Evolutionary conservation across 2,329 filamentous ascomycete species (phyloP).

Genomic region (Exserohilum rostratum): DNA sequence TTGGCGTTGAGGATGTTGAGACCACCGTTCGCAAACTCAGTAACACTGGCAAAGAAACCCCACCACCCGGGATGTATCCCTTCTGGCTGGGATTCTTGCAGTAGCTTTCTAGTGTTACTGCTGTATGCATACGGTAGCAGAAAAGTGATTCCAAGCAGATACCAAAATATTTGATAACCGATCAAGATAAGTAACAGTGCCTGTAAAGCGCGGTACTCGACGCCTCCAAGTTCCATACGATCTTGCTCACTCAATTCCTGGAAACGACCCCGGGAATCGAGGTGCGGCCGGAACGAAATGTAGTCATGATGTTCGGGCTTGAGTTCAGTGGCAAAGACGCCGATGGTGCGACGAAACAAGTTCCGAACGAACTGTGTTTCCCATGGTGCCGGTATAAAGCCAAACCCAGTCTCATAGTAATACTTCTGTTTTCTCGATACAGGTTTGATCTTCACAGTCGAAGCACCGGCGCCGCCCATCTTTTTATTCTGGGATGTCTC

Average conservation of each 20-base stretch:
- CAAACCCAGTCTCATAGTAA: slow-evolving; percentile 36
- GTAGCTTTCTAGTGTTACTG: slow-evolving; percentile 50
- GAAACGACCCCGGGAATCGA: slow-evolving; percentile 41
- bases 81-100: slow-evolving; percentile 44
- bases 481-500: slow-evolving; percentile 1
- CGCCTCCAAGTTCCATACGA: slow-evolving; percentile 56
- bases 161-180: slow-evolving; percentile 46
- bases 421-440: slow-evolving; percentile 26
- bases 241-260: slow-evolving; percentile 50
- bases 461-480: background rate
- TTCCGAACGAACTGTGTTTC: slow-evolving; percentile 32
- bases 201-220: slow-evolving; percentile 60
- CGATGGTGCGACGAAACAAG: slow-evolving; percentile 29
- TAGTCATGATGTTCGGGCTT: slow-evolving; percentile 36
- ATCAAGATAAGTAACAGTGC: slow-evolving; percentile 55
- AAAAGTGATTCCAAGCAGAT: slow-evolving; percentile 54
- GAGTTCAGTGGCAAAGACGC: slow-evolving; percentile 25
- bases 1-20: slow-evolving; percentile 63
- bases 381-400: slow-evolving; percentile 41
- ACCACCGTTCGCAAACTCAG: slow-evolving; percentile 61
- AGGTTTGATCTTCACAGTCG: slow-evolving; percentile 15
- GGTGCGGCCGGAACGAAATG: slow-evolving; percentile 39
- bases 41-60: slow-evolving; percentile 53
- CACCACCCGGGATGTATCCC: slow-evolving; percentile 42
- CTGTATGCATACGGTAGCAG: slow-evolving; percentile 54